Base-by-base conservation (phyloP, 768 basidiomycete species). In the Panellus pusillus region DNA sequence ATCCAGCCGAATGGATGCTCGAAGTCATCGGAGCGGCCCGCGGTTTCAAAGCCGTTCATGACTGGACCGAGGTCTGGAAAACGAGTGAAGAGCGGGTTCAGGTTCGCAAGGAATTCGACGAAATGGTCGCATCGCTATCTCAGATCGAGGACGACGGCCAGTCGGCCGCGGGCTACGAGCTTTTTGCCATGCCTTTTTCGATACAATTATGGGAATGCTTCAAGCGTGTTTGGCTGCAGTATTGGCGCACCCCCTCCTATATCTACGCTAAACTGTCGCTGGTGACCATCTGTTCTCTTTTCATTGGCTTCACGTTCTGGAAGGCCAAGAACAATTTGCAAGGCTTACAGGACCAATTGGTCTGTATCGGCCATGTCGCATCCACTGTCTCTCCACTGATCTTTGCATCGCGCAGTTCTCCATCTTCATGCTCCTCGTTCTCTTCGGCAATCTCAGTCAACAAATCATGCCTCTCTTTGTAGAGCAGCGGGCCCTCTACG, bases 1-100 rank as follows among this genome's bases (percentile, higher is more conserved):
- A 89, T 61, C 84, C 86, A 3, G 78, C 78, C n/a, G 78, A 80
- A 60, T 77, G 71, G 67, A 69, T 68, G 67, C 68, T 79, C 38
- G 67, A 72, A 28, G 75, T 72, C 29, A 79, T 78, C 52, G 78
- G 78, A 24, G 76, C 77, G 5, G 78, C 76, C 27, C 68, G 70
- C 5, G 70, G 72, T 12, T 64, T 67, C n/a, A 62, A 72, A 44
- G 70, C 70, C 15, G 44, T 52, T 11, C 57, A 64, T 17, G 69
- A 79, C 54, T 80, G 76, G 74, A 68, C 70, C 38, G 68, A 75
- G 41, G 61, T 67, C 9, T 80, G 76, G 76, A 58, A 67, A 32
- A 61, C 73, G 36, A 74, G 71, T 42, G 65, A 68, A 2, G 74
- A 79, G 56, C 66, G 70, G 44, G 58, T 58, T 13, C 60, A 62